Conservation (phyloP, 2,329 filamentous ascomycete species). For the Ampelomyces quisqualis region DNA sequence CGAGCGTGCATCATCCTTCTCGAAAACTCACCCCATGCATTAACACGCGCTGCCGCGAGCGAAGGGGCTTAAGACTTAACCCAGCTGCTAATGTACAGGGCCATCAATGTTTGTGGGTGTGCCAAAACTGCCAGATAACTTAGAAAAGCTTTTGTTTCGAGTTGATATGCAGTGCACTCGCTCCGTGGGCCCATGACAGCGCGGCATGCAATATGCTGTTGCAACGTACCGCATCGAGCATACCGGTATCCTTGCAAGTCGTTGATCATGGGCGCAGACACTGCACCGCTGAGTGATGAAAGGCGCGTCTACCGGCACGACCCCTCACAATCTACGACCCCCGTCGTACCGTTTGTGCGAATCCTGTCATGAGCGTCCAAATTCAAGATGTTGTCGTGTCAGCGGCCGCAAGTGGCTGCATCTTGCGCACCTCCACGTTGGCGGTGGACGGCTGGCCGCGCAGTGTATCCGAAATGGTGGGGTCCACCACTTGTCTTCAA, state of each 20-base stretch:
- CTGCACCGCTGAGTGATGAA: neutral
- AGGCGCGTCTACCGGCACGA: neutral
- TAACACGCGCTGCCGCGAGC: neutral
- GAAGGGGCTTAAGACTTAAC: neutral
- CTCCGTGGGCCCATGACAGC: slow-evolving; percentile 2
- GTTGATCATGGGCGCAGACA: slow-evolving; percentile 3
- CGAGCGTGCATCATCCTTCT: neutral
- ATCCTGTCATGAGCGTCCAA: no score
- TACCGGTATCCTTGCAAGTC: slow-evolving; percentile 4
- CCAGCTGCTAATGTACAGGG: neutral
- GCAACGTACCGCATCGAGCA: slow-evolving; percentile 1
- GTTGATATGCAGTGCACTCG: slow-evolving; percentile 1
- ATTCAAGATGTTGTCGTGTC: neutral
- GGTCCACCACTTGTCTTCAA: slow-evolving; percentile 5
- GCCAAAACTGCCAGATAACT: neutral
- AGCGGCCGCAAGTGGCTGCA: slow-evolving; percentile 3
- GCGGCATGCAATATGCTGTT: slow-evolving; percentile 1
- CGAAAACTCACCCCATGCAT: slow-evolving; percentile 1
- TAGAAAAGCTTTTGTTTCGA: slow-evolving; percentile 1
- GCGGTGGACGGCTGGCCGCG: slow-evolving; percentile 4
- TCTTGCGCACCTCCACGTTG: neutral
- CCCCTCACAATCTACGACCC: neutral
- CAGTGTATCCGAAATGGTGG: slow-evolving; percentile 4
- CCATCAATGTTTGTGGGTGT: neutral
- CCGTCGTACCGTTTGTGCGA: neutral